Conservation (phyloP, 192 early-diverging fungal genomes). For the Coemansia interrupta region DNA sequence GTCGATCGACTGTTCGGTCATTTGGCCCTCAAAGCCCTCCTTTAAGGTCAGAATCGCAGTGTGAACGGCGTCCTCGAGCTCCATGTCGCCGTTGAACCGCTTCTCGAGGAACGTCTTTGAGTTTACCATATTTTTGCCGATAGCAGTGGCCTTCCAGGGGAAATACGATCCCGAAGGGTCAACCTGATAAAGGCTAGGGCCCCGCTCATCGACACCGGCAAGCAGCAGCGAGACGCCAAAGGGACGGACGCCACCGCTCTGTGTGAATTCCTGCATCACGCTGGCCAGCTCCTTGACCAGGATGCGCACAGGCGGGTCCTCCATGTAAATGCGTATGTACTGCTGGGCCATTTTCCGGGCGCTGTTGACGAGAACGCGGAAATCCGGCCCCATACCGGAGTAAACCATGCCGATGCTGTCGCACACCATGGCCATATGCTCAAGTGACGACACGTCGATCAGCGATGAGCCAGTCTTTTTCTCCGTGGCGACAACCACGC, state of each 20-base stretch:
- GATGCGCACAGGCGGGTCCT: slow-evolving; percentile 92
- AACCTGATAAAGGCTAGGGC: slow-evolving; percentile 94
- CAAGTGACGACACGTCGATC: slow-evolving; percentile 88
- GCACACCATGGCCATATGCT: slow-evolving; percentile 87
- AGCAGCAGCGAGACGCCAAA: slow-evolving; percentile 98
- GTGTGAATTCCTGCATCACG: slow-evolving; percentile 99
- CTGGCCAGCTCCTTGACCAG: slow-evolving; percentile 94
- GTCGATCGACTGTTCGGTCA: slow-evolving; percentile 94
- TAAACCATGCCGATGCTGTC: slow-evolving; percentile 97
- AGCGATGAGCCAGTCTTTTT: slow-evolving; percentile 90
- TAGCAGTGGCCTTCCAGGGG: slow-evolving; percentile 98
- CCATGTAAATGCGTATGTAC: slow-evolving; percentile 89
- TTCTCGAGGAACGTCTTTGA: slow-evolving; percentile 99
- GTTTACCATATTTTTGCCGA: slow-evolving; percentile 99
- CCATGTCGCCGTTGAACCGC: slow-evolving; percentile 86
- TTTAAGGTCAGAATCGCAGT: slow-evolving; percentile 98
- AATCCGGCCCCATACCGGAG: slow-evolving; percentile 98
- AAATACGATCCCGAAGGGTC: slow-evolving; percentile 99
- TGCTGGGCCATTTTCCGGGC: slow-evolving; percentile 95
- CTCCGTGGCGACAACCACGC: slow-evolving; percentile 97
- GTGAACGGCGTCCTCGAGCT: slow-evolving; percentile 97
- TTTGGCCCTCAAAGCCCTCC: slow-evolving; percentile 98
- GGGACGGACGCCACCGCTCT: slow-evolving; percentile 97
- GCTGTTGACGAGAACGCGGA: slow-evolving; percentile 89
- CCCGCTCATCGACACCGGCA: slow-evolving; percentile 89